These are phyloP conservation scores for Spinacia oleracea DNA, from an alignment of 179 eudicot species.

Conservation along the genomic window DNA sequence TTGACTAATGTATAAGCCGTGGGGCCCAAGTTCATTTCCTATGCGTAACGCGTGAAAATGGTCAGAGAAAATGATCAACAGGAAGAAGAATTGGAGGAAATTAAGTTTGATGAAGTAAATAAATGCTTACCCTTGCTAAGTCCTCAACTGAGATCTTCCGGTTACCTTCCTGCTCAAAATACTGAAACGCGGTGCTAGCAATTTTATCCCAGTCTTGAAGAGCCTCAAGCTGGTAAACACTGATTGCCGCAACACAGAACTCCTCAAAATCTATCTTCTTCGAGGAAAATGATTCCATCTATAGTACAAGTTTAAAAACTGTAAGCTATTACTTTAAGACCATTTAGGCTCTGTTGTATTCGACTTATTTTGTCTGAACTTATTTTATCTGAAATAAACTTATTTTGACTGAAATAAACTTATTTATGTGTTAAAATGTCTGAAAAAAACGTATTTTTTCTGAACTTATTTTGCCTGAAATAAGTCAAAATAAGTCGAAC, in stretches of 20 bases:
- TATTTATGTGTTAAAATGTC: too few relatives aligned
- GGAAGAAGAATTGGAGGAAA: not conserved
- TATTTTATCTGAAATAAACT: too few relatives aligned
- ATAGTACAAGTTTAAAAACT: not conserved
- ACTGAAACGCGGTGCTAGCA: conserved; percentile 58
- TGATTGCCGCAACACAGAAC: conserved; percentile 82
- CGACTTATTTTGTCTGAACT: too few relatives aligned
- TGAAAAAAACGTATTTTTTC: too few relatives aligned
- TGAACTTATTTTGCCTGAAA: too few relatives aligned
- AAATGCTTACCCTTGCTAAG: conserved; percentile 61
- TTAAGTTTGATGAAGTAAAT: too few relatives aligned
- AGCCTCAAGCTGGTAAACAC: conserved; percentile 86
- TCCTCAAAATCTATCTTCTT: conserved; percentile 77
- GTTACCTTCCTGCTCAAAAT: conserved; percentile 83
- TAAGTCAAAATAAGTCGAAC: too few relatives aligned
- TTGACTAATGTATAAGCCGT: conserved; percentile 65
- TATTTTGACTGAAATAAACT: too few relatives aligned
- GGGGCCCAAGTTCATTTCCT: conserved; percentile 82
- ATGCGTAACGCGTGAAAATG: conserved; percentile 18
- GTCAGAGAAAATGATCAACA: conserved; percentile 15
- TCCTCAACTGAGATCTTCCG: conserved; percentile 64
- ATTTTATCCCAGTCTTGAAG: conserved; percentile 85
- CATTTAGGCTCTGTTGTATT: not conserved
- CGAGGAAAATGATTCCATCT: conserved; percentile 78
- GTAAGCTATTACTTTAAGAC: not conserved